phyloP scores from a whole-genome alignment of 164 flowering plant genomes.

The Berberis vulgaris region DNA sequence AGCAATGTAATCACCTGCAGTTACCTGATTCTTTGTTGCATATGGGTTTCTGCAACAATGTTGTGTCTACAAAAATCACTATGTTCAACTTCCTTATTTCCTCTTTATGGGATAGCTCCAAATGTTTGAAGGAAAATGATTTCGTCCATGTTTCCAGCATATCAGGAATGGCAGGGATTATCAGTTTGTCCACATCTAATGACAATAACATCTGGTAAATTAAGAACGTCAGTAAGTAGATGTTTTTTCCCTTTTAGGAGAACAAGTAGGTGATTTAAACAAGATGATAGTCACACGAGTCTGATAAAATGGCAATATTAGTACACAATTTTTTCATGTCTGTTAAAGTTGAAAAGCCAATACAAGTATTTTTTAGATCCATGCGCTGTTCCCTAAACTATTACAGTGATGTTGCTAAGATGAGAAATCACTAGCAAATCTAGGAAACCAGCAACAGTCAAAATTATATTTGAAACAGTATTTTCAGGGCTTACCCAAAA shows the following conservation, averaged over 20 bases:
- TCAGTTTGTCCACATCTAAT: slow-evolving; percentile 48
- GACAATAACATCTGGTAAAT: slow-evolving; percentile 16
- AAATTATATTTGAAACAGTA: no score
- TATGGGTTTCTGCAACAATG: slow-evolving; percentile 53
- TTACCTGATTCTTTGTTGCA: background rate
- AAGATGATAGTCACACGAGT: background rate
- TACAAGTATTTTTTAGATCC: no score
- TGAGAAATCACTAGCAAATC: no score
- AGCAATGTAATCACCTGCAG: background rate
- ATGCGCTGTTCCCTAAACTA: no score
- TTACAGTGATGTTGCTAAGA: no score
- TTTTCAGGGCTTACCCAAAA: no score
- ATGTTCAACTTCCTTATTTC: slow-evolving; percentile 48
- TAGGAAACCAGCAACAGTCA: no score
- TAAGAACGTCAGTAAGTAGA: slow-evolving; percentile 1
- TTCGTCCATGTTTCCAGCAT: slow-evolving; percentile 64
- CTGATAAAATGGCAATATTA: background rate
- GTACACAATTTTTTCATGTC: background rate
- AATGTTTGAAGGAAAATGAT: slow-evolving; percentile 61
- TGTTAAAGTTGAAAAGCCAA: background rate
- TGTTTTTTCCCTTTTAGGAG: background rate
- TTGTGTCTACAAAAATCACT: slow-evolving; percentile 54
- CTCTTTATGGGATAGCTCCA: slow-evolving; percentile 32
- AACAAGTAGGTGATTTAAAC: background rate
- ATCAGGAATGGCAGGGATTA: slow-evolving; percentile 73